Evolutionary conservation across 2,329 filamentous ascomycete genomes (phyloP).

Genomic region (Helotiales sp.): DNA sequence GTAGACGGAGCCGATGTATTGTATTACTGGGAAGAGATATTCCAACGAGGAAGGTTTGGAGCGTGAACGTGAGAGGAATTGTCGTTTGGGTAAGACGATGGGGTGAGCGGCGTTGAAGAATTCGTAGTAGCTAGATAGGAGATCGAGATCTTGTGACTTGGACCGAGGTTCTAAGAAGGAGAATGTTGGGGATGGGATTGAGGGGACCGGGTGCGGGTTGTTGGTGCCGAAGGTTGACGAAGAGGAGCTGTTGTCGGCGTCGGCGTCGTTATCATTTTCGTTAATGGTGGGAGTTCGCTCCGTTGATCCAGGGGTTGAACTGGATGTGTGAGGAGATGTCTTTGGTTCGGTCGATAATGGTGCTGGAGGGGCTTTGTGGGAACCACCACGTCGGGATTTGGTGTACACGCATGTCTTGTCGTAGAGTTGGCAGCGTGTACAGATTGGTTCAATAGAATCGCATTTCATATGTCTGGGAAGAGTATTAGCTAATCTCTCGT

Average conservation of each 20-base stretch:
- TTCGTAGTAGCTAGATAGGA: constrained; percentile 19
- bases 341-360: neutral
- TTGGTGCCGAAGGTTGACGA: neutral
- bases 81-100: constrained; percentile 42
- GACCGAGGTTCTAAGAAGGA: neutral
- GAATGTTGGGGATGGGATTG: neutral
- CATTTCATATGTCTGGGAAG: constrained; percentile 55
- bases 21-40: constrained; percentile 39
- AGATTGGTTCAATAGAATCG: constrained; percentile 54
- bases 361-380: constrained; percentile 6
- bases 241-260: neutral
- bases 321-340: neutral
- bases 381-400: constrained; percentile 54
- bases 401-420: constrained; percentile 55
- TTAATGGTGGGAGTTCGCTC: neutral
- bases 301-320: neutral
- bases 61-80: constrained; percentile 38
- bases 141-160: neutral
- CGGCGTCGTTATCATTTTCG: neutral
- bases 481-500: neutral
- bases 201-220: neutral
- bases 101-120: constrained; percentile 44
- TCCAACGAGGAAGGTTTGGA: constrained; percentile 39
- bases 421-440: constrained; percentile 51
- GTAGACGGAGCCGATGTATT: constrained; percentile 44